These are phyloP conservation scores for Aspergillus heteromorphus DNA, from an alignment of 495 filamentous ascomycete genomes.

Conservation along the genomic window DNA sequence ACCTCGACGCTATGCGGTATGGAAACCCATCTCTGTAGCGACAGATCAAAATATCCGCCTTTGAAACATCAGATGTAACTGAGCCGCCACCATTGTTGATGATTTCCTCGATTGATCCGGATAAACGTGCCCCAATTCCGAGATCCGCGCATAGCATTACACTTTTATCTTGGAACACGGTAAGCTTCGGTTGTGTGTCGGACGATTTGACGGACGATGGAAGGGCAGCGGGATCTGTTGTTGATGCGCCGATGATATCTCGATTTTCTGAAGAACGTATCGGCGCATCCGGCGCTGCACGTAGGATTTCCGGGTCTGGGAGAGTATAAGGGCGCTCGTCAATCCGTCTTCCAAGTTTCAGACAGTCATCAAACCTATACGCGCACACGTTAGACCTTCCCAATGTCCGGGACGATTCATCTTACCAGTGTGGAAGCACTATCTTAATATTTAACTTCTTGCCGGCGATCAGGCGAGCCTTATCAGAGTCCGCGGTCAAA, in stretches of 20 bases:
- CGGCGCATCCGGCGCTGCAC: constrained; percentile 45
- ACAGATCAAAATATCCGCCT: constrained; percentile 78
- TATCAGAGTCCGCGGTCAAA: constrained; percentile 65
- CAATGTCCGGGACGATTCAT: not conserved
- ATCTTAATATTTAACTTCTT: constrained; percentile 70
- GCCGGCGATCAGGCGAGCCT: constrained; percentile 56
- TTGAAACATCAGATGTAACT: constrained; percentile 59
- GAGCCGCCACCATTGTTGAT: constrained; percentile 64
- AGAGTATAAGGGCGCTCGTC: constrained; percentile 82
- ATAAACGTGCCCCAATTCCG: constrained; percentile 57
- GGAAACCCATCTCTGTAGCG: constrained; percentile 77
- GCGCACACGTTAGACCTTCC: not conserved
- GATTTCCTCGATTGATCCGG: constrained; percentile 61
- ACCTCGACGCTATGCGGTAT: constrained; percentile 69
- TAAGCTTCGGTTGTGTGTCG: constrained; percentile 28
- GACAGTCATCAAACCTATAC: constrained; percentile 87
- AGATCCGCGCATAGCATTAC: constrained; percentile 64
- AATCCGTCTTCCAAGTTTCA: constrained; percentile 83
- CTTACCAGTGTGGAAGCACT: constrained; percentile 92
- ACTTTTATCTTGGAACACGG: constrained; percentile 51
- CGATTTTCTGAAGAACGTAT: constrained; percentile 51
- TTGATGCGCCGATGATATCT: constrained; percentile 68
- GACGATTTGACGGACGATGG: constrained; percentile 38
- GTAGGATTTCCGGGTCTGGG: constrained; percentile 77
- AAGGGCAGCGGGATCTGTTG: constrained; percentile 54